Evolutionary conservation across 2,329 filamentous ascomycete genomes (phyloP), one percentile per base, ranked within the genome.

Genomic region (Beauveria sp.): DNA sequence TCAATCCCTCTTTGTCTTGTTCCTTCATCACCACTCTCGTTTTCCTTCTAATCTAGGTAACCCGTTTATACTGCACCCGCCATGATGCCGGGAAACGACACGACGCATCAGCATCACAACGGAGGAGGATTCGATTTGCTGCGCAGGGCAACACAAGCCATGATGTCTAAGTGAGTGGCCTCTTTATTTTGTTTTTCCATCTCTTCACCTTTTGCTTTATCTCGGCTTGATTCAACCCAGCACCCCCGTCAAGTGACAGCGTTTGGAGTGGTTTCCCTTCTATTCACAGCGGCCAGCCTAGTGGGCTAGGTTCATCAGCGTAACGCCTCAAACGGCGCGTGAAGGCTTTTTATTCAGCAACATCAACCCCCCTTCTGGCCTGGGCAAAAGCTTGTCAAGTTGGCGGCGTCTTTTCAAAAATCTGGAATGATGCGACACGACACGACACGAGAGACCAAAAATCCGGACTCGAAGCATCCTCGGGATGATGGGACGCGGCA

Each of bases 91-190:
- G 47, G 55, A 57, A 62, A 52, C 57, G 44, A 60, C 28, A 24
- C 28, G 41, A 48, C 61, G n/a, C 58, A 55, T 37, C 65, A 16
- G 46, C 50, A 52, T 14, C 40, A 60, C 50, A 75, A 73, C 67
- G 69, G 70, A 40, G 77, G 79, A 68, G 76, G 79, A 66, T 83
- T 80, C 67, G 83, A 86, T 72, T 75, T 86, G 66, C 71, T 86
- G 65, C 77, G 80, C 69, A 77, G 82, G 70, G 83, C 83, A 64
- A 86, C 83, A n/a, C 82, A 85, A 68, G 80, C 80, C 66, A 81
- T 85, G 79, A 83, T 86, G 80, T 84, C 82, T 74, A 85, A 76
- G 82, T 84, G 79, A 71, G 82, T 63, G n/a, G 10, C 2, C n/a
- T 30, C 16, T 55, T 61, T 28, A 2, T 43, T 51, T 56, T 1